A percentile compares a stretch with the other conserved stretches of the same genome.
These are phyloP conservation scores for Trametes meyenii DNA, from an alignment of 768 basidiomycete genomes.

Conservation along the genomic window DNA sequence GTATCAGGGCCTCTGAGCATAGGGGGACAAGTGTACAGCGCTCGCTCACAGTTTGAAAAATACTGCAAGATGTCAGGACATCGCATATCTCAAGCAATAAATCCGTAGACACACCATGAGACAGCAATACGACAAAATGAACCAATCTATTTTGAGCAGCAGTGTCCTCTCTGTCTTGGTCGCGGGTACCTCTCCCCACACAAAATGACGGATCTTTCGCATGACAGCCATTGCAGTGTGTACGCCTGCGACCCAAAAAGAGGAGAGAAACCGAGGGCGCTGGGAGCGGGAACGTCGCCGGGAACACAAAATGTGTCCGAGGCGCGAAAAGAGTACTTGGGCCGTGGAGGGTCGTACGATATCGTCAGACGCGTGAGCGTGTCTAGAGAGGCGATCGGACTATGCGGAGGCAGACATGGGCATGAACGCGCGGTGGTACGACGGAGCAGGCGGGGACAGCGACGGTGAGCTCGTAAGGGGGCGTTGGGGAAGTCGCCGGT, in stretches of 20 bases:
- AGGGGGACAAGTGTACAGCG: background rate
- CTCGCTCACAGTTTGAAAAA: conserved; percentile 60
- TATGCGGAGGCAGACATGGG: conserved; percentile 2
- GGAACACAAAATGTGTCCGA: background rate
- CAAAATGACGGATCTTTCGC: conserved; percentile 31
- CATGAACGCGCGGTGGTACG: background rate
- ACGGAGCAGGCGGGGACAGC: background rate
- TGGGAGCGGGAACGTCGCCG: background rate
- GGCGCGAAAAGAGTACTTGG: background rate
- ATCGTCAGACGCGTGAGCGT: background rate
- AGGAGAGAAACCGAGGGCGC: background rate
- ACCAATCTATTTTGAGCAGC: conserved; percentile 63
- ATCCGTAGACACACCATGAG: conserved; percentile 51
- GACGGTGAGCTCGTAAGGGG: background rate
- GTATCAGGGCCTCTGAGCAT: background rate
- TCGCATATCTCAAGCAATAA: background rate
- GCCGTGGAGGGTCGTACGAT: conserved; percentile 5
- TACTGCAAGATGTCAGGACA: conserved; percentile 44
- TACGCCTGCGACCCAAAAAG: background rate
- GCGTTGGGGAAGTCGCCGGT: background rate
- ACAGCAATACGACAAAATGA: conserved; percentile 72
- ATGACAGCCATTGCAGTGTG: conserved; percentile 6
- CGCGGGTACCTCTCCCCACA: conserved; percentile 43
- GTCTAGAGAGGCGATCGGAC: background rate
- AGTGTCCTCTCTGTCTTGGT: conserved; percentile 51